Percentiles rank a stretch among this genome's conserved stretches.
Evolutionary conservation across 2,329 filamentous ascomycete species (phyloP).

Genomic region (Metarhizium humberi): DNA sequence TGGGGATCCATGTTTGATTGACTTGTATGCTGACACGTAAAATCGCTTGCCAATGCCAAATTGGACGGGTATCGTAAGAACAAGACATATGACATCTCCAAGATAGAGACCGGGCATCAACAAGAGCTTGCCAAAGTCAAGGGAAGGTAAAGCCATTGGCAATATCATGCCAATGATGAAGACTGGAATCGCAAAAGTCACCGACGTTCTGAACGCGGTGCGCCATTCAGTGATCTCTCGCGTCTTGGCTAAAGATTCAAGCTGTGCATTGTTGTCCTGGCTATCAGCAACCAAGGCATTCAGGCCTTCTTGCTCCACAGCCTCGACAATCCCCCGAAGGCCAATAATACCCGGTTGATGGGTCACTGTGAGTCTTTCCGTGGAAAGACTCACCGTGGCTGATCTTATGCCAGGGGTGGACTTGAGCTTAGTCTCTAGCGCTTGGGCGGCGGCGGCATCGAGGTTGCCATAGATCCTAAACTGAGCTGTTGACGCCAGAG

Average conservation of each 20-base stretch:
- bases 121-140: conserved; percentile 67
- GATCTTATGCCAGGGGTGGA: conserved; percentile 62
- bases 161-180: conserved; percentile 89
- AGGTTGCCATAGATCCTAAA: conserved; percentile 78
- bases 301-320: conserved; percentile 71
- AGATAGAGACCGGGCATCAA: conserved; percentile 72
- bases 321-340: conserved; percentile 72
- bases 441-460: conserved; percentile 61
- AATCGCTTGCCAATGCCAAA: conserved; percentile 95
- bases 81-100: conserved; percentile 75
- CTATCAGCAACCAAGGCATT: conserved; percentile 85
- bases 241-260: conserved; percentile 93
- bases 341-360: conserved; percentile 67
- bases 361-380: conserved; percentile 62
- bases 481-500: conserved; percentile 53
- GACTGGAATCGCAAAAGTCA: conserved; percentile 79
- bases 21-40: conserved; percentile 89
- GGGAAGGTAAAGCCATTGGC: conserved; percentile 67
- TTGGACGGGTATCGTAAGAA: conserved; percentile 84
- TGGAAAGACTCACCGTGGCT: conserved; percentile 65
- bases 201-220: conserved; percentile 66
- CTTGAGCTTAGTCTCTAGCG: conserved; percentile 59
- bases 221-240: conserved; percentile 94
- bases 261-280: conserved; percentile 92
- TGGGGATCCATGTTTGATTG: conserved; percentile 77